These are phyloP conservation scores for Auricularia sp. DNA, from an alignment of 768 basidiomycete species.

Conservation along the genomic window DNA sequence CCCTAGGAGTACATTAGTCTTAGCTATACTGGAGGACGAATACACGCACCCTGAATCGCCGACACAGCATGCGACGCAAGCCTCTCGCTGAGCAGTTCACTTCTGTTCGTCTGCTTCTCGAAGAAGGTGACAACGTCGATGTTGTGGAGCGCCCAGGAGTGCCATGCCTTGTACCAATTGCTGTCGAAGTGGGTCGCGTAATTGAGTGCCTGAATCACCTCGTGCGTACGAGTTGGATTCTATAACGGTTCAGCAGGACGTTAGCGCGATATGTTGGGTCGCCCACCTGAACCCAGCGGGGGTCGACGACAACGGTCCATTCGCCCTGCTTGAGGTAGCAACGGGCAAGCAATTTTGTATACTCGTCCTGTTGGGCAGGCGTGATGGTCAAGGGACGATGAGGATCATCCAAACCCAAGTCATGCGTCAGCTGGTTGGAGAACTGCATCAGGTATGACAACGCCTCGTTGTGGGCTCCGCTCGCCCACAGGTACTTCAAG, in stretches of 20 bases:
- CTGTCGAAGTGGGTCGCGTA: conserved; percentile 36
- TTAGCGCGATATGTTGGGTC: conserved; percentile 20
- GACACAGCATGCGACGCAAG: conserved; percentile 82
- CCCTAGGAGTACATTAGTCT: conserved; percentile 18
- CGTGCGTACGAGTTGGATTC: conserved; percentile 22
- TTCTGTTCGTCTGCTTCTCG: conserved; percentile 51
- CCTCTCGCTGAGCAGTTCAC: conserved; percentile 37
- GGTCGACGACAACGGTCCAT: conserved; percentile 19
- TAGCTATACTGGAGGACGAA: not conserved
- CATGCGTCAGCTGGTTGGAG: conserved; percentile 23
- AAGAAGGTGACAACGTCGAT: conserved; percentile 50
- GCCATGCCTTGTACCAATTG: conserved; percentile 43
- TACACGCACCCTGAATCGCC: conserved; percentile 55
- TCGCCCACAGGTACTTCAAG: conserved; percentile 38
- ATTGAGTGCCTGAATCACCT: conserved; percentile 30
- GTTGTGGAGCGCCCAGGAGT: conserved; percentile 39
- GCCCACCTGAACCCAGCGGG: conserved; percentile 7
- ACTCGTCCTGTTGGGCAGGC: conserved; percentile 14
- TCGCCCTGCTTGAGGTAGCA: conserved; percentile 39
- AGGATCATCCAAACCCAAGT: conserved; percentile 12
- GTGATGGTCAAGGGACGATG: conserved; percentile 20
- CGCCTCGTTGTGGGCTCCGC: conserved; percentile 26
- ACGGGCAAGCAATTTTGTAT: conserved; percentile 26
- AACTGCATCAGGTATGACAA: conserved; percentile 29
- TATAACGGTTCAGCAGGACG: conserved; percentile 20